Evolutionary conservation across 2,329 filamentous ascomycete genomes (phyloP), one percentile per base, ranked within the genome.

Genomic region (Talaromyces sp.): DNA sequence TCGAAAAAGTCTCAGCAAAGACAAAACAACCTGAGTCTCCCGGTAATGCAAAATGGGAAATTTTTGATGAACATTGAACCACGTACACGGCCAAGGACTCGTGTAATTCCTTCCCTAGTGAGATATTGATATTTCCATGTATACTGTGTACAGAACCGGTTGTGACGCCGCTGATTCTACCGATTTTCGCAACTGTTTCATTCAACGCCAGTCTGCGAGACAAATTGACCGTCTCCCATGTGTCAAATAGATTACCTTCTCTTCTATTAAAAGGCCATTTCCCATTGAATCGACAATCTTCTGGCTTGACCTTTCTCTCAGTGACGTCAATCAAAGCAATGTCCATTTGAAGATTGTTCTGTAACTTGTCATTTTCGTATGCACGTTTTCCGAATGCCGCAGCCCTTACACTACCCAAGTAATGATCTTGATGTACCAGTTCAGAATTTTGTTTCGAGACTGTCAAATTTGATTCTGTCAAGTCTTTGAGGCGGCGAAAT

Each of bases 291-390:
- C 7, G 3, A 39, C 52, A 35, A 25, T 3, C 17, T 37, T 61
- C 45, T 25, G 43, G 43, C 3, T 10, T 10, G 19, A 31, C 17
- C 17, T 47, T n/a, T n/a, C 52, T 4, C n/a, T 25, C 41, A 37
- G 25, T 61, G 43, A 27, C 43, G 31, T 61, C 59, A 27, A 61
- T 39, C 3, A 61, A 45, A 37, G 59, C 59, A 17, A 61, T 37
- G 13, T 61, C 59, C 43, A 52, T 37, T 50, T n/a, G n/a, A 27
- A 61, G 27, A 39, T 17, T 43, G 13, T 39, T 10, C 1, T 27
- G 31, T 5, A 50, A 27, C 27, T 39, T 9, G 11, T 27, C n/a
- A 4, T 50, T 50, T 41, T 33, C 11, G 52, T 61, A 19, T 22
- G 3, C 31, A 37, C 59, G 25, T 31, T 31, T 19, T 8, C 60